phyloP scores from a whole-genome alignment of 345 rosid genomes.

The Clausena lansium region DNA sequence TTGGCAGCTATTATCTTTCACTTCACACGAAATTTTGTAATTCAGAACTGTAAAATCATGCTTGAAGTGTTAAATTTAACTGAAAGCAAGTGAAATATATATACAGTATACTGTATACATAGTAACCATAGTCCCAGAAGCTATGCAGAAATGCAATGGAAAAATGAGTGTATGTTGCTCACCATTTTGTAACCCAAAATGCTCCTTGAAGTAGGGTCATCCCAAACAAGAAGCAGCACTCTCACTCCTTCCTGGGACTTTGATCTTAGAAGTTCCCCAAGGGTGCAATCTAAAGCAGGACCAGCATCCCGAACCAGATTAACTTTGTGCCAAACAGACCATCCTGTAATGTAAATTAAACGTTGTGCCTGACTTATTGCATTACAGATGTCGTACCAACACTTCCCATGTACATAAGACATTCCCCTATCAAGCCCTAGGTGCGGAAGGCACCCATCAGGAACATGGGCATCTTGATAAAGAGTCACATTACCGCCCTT shows the following conservation, averaged over 20 bases:
- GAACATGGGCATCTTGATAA: slow-evolving; percentile 96
- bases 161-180: slow-evolving; percentile 30
- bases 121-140: slow-evolving; percentile 1
- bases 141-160: background rate
- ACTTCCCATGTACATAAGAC: slow-evolving; percentile 75
- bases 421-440: slow-evolving; percentile 58
- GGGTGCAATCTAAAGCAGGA: slow-evolving; percentile 41
- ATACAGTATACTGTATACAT: background rate
- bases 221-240: slow-evolving; percentile 95
- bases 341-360: slow-evolving; percentile 85
- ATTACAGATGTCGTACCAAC: slow-evolving; percentile 87
- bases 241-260: slow-evolving; percentile 97
- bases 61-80: background rate
- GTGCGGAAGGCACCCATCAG: slow-evolving; percentile 72
- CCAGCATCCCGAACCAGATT: slow-evolving; percentile 59
- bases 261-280: slow-evolving; percentile 79
- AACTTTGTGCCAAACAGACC: slow-evolving; percentile 97
- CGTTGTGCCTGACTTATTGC: slow-evolving; percentile 79
- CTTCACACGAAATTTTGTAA: background rate
- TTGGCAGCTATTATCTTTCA: background rate
- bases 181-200: slow-evolving; percentile 84
- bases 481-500: slow-evolving; percentile 78
- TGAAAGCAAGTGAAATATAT: background rate
- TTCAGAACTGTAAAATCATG: background rate
- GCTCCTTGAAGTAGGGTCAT: slow-evolving; percentile 91